Evolutionary conservation across 179 eudicot genomes (phyloP), one percentile per base, ranked within the genome.

Genomic region (Monotropa hypopitys): DNA sequence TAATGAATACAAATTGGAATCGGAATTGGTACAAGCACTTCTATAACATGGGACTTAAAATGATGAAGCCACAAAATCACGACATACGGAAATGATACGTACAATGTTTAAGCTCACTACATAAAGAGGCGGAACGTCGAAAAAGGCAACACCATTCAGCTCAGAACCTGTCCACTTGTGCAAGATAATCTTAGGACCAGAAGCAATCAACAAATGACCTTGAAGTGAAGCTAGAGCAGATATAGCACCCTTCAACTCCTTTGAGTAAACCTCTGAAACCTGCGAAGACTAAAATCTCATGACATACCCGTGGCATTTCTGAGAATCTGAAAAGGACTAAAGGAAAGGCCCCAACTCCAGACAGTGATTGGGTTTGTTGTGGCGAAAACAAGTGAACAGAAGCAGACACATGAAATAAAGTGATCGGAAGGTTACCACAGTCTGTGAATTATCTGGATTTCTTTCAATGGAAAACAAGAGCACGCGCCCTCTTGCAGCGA

Each of bases 71-170:
- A 26, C 32, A 43, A 73, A 32, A 23, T 54, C 59, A 65, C 23
- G 49, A 40, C 9, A 11, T 63, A n/a, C 40, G 57, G 49, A 80
- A 50, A 63, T 12, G 69, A 71, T 65, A 87, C 97, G 28, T 88
- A 93, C 99, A 82, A 91, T 93, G 80, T 95, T 95, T 80, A 95
- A 81, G 96, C 98, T 95, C 84, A 95, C 98, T 65, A 93, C 99
- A 91, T 95, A 88, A 65, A 95, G 96, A 66, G 99, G 97, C 0
- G 98, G 98, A 77, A 83, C 93, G 82, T 95, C 99, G 75, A 78
- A 88, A 80, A 95, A 95, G 76, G 99, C 98, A 78, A 95, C 97
- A 46, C 93, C 97, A 78, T 84, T 91, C 87, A 95, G 84, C 81
- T 95, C 98, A 56, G 92, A 82, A 74, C 99, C 99, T 66, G 98